phyloP scores from a whole-genome alignment of 176 grass and related monocot genomes.

The Panicum miliaceum region DNA sequence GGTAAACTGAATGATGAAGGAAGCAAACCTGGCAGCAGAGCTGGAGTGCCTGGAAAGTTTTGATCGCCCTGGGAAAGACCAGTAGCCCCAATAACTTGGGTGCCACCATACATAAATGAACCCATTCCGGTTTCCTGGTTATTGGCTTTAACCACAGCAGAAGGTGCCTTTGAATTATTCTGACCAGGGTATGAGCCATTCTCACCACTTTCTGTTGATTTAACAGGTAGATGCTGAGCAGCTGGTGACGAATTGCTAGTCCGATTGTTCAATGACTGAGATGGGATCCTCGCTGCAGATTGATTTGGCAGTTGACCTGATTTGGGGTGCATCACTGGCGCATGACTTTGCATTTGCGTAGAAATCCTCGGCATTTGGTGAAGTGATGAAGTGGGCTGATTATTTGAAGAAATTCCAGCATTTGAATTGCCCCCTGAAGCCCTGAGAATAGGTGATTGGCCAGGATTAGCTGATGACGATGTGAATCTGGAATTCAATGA shows the following conservation, averaged over 20 bases:
- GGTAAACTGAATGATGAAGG: not conserved
- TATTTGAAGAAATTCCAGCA: constrained; percentile 46
- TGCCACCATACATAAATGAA: constrained; percentile 68
- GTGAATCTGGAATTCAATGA: constrained; percentile 46
- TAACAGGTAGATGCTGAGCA: constrained; percentile 43
- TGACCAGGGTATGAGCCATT: constrained; percentile 55
- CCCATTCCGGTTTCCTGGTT: constrained; percentile 64
- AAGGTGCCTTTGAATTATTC: constrained; percentile 53
- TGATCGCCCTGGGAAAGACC: constrained; percentile 80
- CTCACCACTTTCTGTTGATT: constrained; percentile 60
- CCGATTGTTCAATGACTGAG: constrained; percentile 52
- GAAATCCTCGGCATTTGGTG: constrained; percentile 57
- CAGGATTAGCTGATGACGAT: constrained; percentile 39
- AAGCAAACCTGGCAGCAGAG: constrained; percentile 86
- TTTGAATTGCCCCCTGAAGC: constrained; percentile 58
- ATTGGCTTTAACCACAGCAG: constrained; percentile 50
- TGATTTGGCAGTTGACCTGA: constrained; percentile 55
- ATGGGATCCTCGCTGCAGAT: constrained; percentile 44
- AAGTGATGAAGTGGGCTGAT: constrained; percentile 46
- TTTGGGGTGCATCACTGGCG: constrained; percentile 52
- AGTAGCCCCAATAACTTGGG: constrained; percentile 76
- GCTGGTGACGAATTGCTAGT: constrained; percentile 49
- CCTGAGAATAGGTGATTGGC: constrained; percentile 50
- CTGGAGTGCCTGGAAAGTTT: constrained; percentile 94
- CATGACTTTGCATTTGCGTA: constrained; percentile 56